Evolutionary conservation across 192 early-diverging fungal species (phyloP).

Genomic region (Podila verticillata): DNA sequence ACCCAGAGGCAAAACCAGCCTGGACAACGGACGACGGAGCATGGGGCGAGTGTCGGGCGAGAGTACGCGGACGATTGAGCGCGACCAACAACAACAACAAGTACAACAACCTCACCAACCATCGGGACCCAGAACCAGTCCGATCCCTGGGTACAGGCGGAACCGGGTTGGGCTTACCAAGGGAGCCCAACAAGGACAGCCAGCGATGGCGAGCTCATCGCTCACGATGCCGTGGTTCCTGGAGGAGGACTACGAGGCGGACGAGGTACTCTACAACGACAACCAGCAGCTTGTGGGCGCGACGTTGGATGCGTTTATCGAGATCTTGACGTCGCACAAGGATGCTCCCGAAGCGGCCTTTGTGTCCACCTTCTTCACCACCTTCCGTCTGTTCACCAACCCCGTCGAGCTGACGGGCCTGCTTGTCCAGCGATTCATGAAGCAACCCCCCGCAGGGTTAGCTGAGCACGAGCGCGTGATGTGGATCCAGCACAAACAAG

Average conservation of each 20-base stretch:
- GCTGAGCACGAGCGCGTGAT: constrained; percentile 58
- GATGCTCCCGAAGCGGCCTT: constrained; percentile 64
- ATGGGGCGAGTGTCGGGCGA: constrained; percentile 27
- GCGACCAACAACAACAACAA: neutral
- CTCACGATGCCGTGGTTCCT: constrained; percentile 58
- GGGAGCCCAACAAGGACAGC: constrained; percentile 8
- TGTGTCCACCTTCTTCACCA: constrained; percentile 79
- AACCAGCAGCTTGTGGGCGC: constrained; percentile 67
- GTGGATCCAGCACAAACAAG: constrained; percentile 65
- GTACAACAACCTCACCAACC: constrained; percentile 4
- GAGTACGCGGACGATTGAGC: constrained; percentile 5
- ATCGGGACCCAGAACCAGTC: neutral
- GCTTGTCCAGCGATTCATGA: constrained; percentile 72
- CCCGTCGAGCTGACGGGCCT: constrained; percentile 70
- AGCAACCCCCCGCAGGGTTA: constrained; percentile 64
- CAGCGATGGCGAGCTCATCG: neutral
- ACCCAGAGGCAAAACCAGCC: neutral
- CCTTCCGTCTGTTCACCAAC: constrained; percentile 86
- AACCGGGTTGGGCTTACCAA: constrained; percentile 25
- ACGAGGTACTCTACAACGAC: constrained; percentile 66
- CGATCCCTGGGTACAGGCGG: constrained; percentile 15
- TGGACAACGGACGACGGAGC: neutral
- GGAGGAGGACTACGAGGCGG: constrained; percentile 57
- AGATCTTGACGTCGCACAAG: constrained; percentile 72
- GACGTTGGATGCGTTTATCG: constrained; percentile 66